phyloP scores from a whole-genome alignment of 257 asterid species.

The Misopates orontium region DNA sequence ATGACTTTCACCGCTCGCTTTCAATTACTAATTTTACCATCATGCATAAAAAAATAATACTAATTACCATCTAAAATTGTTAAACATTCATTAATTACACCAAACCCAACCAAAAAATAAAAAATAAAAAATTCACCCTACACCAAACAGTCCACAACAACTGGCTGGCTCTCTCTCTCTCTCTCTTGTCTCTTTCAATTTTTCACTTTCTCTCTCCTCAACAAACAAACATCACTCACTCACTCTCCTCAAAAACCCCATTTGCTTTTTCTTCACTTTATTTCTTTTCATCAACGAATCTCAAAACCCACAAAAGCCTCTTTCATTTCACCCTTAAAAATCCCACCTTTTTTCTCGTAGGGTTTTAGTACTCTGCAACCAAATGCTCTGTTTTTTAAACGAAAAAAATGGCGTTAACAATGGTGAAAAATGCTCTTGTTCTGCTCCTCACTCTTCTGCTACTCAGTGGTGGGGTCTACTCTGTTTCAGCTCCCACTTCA shows the following conservation, averaged over 20 bases:
- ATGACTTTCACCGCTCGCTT: too few species aligned
- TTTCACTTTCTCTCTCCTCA: slow-evolving; percentile 29
- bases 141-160: too few species aligned
- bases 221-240: slow-evolving; percentile 15
- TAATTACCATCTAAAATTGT: too few species aligned
- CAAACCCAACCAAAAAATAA: too few species aligned
- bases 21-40: too few species aligned
- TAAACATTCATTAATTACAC: too few species aligned
- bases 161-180: slow-evolving; percentile 21
- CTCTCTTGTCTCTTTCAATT: slow-evolving; percentile 25
- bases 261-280: slow-evolving; percentile 35
- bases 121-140: too few species aligned
- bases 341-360: slow-evolving; percentile 31
- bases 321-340: too few species aligned
- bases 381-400: slow-evolving; percentile 30
- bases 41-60: too few species aligned
- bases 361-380: slow-evolving; percentile 35
- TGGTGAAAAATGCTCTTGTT: slow-evolving; percentile 35
- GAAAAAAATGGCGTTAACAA: not conserved
- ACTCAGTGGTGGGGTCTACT: slow-evolving; percentile 41
- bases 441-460: slow-evolving; percentile 54
- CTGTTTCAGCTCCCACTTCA: slow-evolving; percentile 60
- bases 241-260: slow-evolving; percentile 42
- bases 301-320: slow-evolving; percentile 41
- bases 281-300: slow-evolving; percentile 32